These are phyloP conservation scores for Trichoderma cornu-damae DNA, from an alignment of 2,329 filamentous ascomycete species.

Conservation along the genomic window DNA sequence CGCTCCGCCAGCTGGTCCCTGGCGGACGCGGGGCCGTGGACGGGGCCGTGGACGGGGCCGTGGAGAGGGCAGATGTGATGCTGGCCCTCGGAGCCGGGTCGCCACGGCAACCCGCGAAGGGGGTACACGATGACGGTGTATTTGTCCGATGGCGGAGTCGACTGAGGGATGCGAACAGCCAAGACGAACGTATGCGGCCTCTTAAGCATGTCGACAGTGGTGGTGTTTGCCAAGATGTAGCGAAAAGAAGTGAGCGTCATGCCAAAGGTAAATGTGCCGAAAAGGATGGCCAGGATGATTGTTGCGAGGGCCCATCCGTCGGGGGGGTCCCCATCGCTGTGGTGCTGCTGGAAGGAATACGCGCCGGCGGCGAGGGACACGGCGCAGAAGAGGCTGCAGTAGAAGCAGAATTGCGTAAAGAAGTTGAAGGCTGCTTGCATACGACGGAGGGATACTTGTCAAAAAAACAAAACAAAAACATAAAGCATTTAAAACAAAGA, in stretches of 20 bases:
- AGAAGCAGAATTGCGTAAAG: constrained; percentile 81
- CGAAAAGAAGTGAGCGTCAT: constrained; percentile 72
- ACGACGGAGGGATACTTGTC: background rate
- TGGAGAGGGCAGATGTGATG: no score
- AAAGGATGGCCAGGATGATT: constrained; percentile 63
- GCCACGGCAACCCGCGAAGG: constrained; percentile 34
- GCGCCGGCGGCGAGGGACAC: constrained; percentile 60
- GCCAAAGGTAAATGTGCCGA: constrained; percentile 71
- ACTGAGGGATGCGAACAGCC: constrained; percentile 63
- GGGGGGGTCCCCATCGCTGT: constrained; percentile 34
- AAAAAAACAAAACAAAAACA: no score
- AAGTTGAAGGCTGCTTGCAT: constrained; percentile 67
- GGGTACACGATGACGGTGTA: constrained; percentile 57
- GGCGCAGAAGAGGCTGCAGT: constrained; percentile 62
- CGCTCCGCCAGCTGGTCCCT: constrained; percentile 49
- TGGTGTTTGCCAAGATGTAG: constrained; percentile 67
- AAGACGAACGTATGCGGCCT: constrained; percentile 62
- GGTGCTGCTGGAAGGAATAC: constrained; percentile 56
- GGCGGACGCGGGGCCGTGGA: constrained; percentile 21
- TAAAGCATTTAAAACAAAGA: no score
- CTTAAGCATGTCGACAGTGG: constrained; percentile 75
- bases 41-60: no score
- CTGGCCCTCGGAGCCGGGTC: constrained; percentile 22
- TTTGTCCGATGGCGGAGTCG: constrained; percentile 37
- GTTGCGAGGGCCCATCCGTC: constrained; percentile 62